Conservation (phyloP, 2,329 filamentous ascomycete genomes). For the Aspergillus sp. region DNA sequence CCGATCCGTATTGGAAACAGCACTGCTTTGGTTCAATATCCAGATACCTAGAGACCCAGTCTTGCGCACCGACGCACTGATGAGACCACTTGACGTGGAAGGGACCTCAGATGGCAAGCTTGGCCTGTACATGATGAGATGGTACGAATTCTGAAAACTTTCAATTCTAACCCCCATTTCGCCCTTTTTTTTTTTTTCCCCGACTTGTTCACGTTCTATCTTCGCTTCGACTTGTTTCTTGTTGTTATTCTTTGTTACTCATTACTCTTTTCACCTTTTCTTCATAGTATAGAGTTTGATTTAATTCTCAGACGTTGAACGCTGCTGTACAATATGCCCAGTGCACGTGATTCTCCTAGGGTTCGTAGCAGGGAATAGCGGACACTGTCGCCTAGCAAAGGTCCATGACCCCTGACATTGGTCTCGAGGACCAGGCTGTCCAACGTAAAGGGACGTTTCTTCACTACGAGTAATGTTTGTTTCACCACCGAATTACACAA, state of each 20-base stretch:
- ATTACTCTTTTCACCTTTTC: background rate
- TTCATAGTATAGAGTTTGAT: conserved; percentile 11
- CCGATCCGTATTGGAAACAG: background rate
- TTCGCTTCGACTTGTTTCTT: background rate
- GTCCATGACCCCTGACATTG: conserved; percentile 1
- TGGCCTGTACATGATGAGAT: conserved; percentile 23
- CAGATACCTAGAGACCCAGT: background rate
- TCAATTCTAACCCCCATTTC: conserved; percentile 1
- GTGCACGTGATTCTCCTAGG: background rate
- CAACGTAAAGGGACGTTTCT: conserved; percentile 1
- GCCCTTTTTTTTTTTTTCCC: background rate
- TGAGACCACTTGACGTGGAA: conserved; percentile 11
- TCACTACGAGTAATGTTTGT: conserved; percentile 1
- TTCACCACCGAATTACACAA: conserved; percentile 3
- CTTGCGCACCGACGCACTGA: conserved; percentile 5
- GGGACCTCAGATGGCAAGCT: conserved; percentile 3
- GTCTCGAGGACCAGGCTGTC: conserved; percentile 1
- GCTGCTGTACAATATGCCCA: background rate
- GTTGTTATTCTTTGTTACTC: background rate
- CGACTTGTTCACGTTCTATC: background rate
- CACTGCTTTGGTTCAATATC: background rate
- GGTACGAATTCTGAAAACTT: conserved; percentile 17
- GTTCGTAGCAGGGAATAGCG: background rate
- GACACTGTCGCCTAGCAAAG: background rate
- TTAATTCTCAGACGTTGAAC: conserved; percentile 2